A percentile compares a stretch with the other conserved stretches of the same genome.
Conservation (phyloP, 164 flowering plant species). For the Paratinospora sagittata region DNA sequence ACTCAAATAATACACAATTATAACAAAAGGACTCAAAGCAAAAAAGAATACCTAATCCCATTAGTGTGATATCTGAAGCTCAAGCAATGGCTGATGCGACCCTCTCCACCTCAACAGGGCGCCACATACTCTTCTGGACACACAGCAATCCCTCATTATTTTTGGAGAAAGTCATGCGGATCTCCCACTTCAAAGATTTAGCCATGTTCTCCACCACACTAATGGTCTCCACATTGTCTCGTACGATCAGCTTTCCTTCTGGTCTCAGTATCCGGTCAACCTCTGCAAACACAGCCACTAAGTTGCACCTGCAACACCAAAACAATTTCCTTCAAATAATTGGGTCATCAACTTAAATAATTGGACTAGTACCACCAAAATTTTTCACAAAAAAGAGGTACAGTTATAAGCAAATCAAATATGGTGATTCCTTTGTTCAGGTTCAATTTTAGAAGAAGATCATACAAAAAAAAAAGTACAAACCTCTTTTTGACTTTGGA, state of each 20-base stretch:
- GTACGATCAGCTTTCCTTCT: slow-evolving; percentile 77
- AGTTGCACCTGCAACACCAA: slow-evolving; percentile 52
- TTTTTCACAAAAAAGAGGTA: no score
- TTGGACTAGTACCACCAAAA: background rate
- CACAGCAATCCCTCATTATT: slow-evolving; percentile 68
- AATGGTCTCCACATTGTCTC: slow-evolving; percentile 64
- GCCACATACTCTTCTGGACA: slow-evolving; percentile 74
- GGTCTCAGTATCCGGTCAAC: slow-evolving; percentile 87
- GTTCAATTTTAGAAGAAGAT: background rate
- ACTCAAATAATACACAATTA: slow-evolving; percentile 15
- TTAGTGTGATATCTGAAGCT: slow-evolving; percentile 5
- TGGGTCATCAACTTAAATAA: background rate
- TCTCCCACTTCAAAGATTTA: slow-evolving; percentile 75
- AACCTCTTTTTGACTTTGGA: slow-evolving; percentile 70
- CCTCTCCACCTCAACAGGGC: slow-evolving; percentile 61
- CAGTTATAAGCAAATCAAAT: background rate
- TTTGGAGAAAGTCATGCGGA: slow-evolving; percentile 67
- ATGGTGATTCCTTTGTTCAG: background rate
- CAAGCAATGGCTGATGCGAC: slow-evolving; percentile 41
- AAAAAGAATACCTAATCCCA: slow-evolving; percentile 22
- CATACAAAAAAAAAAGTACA: no score
- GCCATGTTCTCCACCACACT: slow-evolving; percentile 53
- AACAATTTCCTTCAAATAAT: background rate
- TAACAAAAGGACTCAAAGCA: slow-evolving; percentile 1
- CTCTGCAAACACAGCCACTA: slow-evolving; percentile 64